Base-by-base conservation (phyloP, 495 filamentous ascomycete species). In the Xylaria intraflava region DNA sequence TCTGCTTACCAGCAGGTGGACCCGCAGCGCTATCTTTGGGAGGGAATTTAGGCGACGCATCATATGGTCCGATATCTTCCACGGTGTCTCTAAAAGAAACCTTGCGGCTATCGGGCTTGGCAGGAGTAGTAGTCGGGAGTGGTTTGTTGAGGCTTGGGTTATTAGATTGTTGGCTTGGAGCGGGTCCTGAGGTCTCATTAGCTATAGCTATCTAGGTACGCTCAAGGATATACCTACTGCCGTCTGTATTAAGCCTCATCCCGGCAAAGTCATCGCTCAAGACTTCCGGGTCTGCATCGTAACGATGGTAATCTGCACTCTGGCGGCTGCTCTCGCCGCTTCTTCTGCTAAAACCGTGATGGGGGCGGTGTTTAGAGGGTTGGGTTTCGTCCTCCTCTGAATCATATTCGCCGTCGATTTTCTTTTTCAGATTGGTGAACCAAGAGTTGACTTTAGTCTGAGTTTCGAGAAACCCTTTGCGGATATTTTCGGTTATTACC, bases 221-320 rank as follows among this genome's bases (percentile, higher is more conserved):
- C 23, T 24, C 33, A 8, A 27, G 29, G 42, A 53, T 42, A 61
- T 81, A 89, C 86, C 79, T 85, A 81, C 74, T 78, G 46, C 77
- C 75, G 52, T 88, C 83, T 58, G 87, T 83, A 53, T 83, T 83
- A 58, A 98, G 73, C 61, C 93, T 87, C 47, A 98, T 85, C 10
- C 84, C 83, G 31, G 90, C 86, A 68, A 98, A 97, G 55, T 96
- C 91, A 63, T 96, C 93, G 46, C 83, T 82, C 19, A 98, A 72
- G 39, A 97, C 81, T 62, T 89, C 80, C 22, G 90, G 94, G 65
- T 98, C 93, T n/a, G 90, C 89, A 67, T 98, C 93, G 62, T 98
- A 98, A 36, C 89, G 86, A 55, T 88, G 83, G 38, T 88, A 88
- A 62, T 96, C 90, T 19, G 79, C 78, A 65, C 89, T 95, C 56